Evolutionary conservation across 2,329 filamentous ascomycete genomes (phyloP).

Genomic region (Aspergillus costaricaensis): DNA sequence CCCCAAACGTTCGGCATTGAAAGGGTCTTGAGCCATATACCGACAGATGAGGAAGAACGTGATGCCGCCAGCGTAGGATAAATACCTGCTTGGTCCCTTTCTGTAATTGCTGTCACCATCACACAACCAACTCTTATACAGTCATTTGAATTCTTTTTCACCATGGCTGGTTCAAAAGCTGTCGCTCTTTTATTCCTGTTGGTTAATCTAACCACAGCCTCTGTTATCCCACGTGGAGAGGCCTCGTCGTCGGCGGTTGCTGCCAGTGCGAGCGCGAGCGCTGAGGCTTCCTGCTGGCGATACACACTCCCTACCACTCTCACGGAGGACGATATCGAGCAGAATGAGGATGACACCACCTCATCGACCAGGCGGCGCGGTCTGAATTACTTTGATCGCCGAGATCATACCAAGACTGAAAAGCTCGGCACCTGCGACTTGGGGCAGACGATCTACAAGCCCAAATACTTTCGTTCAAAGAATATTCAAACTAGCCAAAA

Average conservation of each 20-base stretch:
- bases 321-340: neutral
- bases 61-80: neutral
- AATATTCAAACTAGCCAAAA: neutral
- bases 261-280: neutral
- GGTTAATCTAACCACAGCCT: neutral
- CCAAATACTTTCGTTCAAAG: neutral
- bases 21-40: neutral
- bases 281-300: neutral
- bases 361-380: neutral
- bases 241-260: neutral
- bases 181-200: neutral
- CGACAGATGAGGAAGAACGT: neutral
- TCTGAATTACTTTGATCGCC: neutral
- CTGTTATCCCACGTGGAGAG: neutral
- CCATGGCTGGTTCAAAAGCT: neutral
- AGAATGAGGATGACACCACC: neutral
- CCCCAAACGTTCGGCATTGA: neutral
- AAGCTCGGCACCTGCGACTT: neutral
- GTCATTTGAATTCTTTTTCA: neutral
- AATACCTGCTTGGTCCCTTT: neutral
- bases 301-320: neutral
- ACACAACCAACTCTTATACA: neutral
- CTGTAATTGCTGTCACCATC: neutral
- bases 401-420: neutral
- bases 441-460: conserved; percentile 1